Evolutionary conservation across 805 yeast genomes (phyloP), one percentile per base, ranked within the genome.

Genomic region (Ogataea ganodermae): DNA sequence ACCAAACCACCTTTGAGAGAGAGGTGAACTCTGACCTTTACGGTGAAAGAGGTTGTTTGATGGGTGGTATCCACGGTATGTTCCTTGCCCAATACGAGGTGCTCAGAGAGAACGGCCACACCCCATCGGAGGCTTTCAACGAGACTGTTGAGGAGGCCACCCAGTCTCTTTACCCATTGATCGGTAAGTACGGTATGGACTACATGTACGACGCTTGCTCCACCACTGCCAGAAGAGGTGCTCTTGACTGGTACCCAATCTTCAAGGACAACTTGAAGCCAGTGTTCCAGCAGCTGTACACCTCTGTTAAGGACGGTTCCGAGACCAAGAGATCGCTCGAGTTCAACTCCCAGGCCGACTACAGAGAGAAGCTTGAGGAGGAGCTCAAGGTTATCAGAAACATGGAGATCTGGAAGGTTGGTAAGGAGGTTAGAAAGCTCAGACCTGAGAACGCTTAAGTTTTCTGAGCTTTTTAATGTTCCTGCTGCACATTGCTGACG

Each of bases 61-160:
- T 92, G 99, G 99, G 98, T 74, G 98, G 98, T 84, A 92, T 94
- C 81, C 99, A 94, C 82, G 99, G 99, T 84, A 94, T 94, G 98
- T 94, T 94, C 94, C 84, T 94, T 69, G 99, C 99, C 64, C 99
- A 94, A 81, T 94, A 94, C 83, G 99, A 94, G 79, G 99, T 94
- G 56, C 85, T 94, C 74, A 91, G 99, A 81, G 98, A 92, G 81
- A 90, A 95, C 72, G 99, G 99, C 60, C 99, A 94, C 85, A 81
- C 97, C 60, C 99, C 99, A 79, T 89, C 97, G 53, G 99, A 94
- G 82, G 98, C 99, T 66, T 94, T 94, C 91, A 94, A 94, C 78
- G 99, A 94, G 83, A 94, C 99, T 63, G 99, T 94, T 62, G 99
- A 94, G 83, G 99, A 94, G 81, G 99, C 99, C 60, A 94, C 99